Percentiles rank a stretch among this genome's conserved stretches.
phyloP scores from a whole-genome alignment of 164 flowering plant genomes.

The Kalanchoe fedtschenkoi region DNA sequence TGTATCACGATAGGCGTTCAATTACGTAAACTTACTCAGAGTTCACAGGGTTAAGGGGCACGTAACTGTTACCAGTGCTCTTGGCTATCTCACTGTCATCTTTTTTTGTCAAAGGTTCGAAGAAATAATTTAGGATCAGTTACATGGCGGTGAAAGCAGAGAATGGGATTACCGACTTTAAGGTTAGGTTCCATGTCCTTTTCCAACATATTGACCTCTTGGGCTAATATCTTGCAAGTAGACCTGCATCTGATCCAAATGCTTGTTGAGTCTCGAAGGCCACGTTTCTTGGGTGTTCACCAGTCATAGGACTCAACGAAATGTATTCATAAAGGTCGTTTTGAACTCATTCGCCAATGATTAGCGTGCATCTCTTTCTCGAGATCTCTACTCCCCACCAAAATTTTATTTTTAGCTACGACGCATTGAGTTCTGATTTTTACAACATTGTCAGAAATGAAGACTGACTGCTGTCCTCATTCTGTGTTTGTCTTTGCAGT shows the following conservation, averaged over 20 bases:
- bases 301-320: background rate
- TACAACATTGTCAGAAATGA: too few species aligned
- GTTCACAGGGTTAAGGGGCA: too few species aligned
- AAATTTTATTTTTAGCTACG: too few species aligned
- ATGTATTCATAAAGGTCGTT: background rate
- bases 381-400: too few species aligned
- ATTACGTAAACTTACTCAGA: too few species aligned
- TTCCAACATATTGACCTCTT: background rate
- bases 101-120: background rate
- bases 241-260: background rate
- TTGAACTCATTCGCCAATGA: background rate
- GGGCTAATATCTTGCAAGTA: background rate
- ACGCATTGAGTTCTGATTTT: too few species aligned
- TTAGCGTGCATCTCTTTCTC: too few species aligned
- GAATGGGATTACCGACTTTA: background rate
- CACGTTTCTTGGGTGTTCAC: background rate
- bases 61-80: too few species aligned
- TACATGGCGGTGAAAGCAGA: background rate
- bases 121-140: background rate
- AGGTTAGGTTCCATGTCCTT: background rate
- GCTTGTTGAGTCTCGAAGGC: background rate
- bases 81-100: background rate
- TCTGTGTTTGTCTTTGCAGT: too few species aligned
- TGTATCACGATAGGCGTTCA: too few species aligned
- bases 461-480: too few species aligned